Percentiles rank a stretch among this genome's conserved stretches.
Evolutionary conservation across 2,329 filamentous ascomycete genomes (phyloP).

Genomic region (Pseudopithomyces maydicus): DNA sequence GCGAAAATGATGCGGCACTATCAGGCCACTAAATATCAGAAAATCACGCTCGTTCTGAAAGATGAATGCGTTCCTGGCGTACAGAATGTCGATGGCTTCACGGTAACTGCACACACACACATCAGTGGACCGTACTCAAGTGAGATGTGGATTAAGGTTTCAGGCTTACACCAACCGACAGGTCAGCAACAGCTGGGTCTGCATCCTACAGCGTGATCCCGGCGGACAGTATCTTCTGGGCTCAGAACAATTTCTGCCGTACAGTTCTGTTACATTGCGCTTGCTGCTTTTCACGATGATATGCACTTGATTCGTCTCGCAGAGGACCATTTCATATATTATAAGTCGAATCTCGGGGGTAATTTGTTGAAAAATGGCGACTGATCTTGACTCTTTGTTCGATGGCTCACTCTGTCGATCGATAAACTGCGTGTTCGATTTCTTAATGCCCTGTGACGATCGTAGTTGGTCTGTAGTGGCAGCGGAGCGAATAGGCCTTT

Average conservation of each 20-base stretch:
- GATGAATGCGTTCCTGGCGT: conserved; percentile 2
- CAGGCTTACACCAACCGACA: conserved; percentile 6
- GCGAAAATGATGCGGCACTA: neutral
- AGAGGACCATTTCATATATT: conserved; percentile 11
- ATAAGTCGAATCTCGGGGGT: conserved; percentile 5
- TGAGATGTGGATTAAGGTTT: neutral
- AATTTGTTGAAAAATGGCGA: conserved; percentile 4
- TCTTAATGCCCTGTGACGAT: neutral
- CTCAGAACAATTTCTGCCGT: conserved; percentile 1
- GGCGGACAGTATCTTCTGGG: neutral
- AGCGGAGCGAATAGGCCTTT: neutral
- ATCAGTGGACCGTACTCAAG: neutral
- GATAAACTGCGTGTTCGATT: neutral
- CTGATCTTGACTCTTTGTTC: neutral
- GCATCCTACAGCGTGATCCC: neutral
- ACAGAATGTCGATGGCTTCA: conserved; percentile 11
- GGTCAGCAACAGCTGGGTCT: conserved; percentile 4
- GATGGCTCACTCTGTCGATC: neutral
- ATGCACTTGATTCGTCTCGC: conserved; percentile 5
- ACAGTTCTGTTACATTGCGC: neutral
- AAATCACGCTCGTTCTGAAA: neutral
- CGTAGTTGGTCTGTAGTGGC: neutral
- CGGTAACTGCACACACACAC: neutral
- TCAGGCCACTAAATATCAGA: neutral
- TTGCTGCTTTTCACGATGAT: conserved; percentile 1